phyloP scores from a whole-genome alignment of 2,329 filamentous ascomycete species.

The Neofusicoccum sp. region DNA sequence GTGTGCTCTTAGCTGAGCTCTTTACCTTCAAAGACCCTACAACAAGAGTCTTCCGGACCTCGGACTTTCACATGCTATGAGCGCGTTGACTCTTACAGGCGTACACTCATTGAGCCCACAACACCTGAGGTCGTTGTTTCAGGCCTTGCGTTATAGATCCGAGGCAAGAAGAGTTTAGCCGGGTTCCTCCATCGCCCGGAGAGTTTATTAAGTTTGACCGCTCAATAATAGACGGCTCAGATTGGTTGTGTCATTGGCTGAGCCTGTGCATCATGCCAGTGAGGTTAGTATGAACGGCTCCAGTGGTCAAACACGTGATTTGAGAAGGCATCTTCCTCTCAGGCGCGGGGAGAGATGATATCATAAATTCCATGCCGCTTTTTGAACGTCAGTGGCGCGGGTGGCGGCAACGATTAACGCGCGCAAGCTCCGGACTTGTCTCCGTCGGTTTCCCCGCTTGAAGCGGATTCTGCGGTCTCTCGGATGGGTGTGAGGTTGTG shows the following conservation, averaged over 20 bases:
- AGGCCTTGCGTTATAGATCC: no score
- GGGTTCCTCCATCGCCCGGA: no score
- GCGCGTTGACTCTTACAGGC: no score
- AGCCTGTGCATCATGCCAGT: background rate
- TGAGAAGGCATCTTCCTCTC: background rate
- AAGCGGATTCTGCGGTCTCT: no score
- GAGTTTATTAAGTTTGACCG: background rate
- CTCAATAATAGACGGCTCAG: background rate
- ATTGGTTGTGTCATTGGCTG: background rate
- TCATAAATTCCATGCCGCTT: background rate
- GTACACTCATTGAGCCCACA: no score
- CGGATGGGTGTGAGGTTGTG: no score
- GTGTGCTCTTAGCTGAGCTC: no score
- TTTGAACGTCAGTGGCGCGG: background rate
- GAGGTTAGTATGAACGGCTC: background rate
- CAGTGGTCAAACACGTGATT: background rate
- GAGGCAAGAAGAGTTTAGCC: no score
- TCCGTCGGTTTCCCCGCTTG: background rate
- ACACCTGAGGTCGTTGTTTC: no score
- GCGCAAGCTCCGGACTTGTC: background rate
- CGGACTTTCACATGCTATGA: no score
- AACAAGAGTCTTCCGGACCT: no score
- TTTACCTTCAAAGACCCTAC: no score
- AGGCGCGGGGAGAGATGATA: conserved; percentile 8
- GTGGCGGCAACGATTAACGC: background rate